Percentiles rank a stretch among this genome's conserved stretches.
Evolutionary conservation across 768 basidiomycete species (phyloP).

Genomic region (Leccinum sublutescens): DNA sequence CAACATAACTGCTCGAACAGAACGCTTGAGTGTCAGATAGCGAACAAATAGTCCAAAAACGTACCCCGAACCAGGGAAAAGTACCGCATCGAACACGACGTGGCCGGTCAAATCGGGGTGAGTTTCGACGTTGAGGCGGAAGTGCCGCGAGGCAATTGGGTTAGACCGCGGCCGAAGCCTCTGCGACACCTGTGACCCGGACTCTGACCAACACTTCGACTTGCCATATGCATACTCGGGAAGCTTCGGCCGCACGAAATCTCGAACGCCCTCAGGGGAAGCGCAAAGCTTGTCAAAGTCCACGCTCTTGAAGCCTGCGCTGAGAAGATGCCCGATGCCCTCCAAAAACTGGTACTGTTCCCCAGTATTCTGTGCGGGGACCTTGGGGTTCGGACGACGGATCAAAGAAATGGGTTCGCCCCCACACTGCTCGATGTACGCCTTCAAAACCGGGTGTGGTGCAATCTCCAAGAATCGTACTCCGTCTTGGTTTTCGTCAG

Average conservation of each 20-base stretch:
- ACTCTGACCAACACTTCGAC: constrained; percentile 28
- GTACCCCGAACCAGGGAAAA: constrained; percentile 45
- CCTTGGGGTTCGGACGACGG: constrained; percentile 33
- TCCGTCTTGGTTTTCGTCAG: constrained; percentile 29
- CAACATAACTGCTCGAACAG: constrained; percentile 18
- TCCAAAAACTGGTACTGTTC: constrained; percentile 34
- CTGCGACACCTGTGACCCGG: constrained; percentile 21
- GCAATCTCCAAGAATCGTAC: constrained; percentile 33
- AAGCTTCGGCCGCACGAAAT: constrained; percentile 26
- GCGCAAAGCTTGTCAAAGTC: constrained; percentile 30
- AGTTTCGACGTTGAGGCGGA: constrained; percentile 35
- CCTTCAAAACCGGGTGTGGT: constrained; percentile 36
- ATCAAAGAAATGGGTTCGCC: constrained; percentile 30
- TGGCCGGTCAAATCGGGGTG: constrained; percentile 43
- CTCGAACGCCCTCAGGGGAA: constrained; percentile 16
- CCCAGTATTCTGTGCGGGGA: constrained; percentile 32
- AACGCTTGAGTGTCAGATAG: background rate
- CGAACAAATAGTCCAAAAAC: constrained; percentile 17
- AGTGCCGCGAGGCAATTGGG: constrained; percentile 36
- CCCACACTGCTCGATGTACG: constrained; percentile 35
- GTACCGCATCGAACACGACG: constrained; percentile 42
- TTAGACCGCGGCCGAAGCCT: constrained; percentile 30
- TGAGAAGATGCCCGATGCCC: constrained; percentile 32
- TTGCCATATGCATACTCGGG: constrained; percentile 34
- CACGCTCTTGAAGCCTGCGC: constrained; percentile 30